phyloP scores from a whole-genome alignment of 2,329 filamentous ascomycete species.

The Fusarium citri region DNA sequence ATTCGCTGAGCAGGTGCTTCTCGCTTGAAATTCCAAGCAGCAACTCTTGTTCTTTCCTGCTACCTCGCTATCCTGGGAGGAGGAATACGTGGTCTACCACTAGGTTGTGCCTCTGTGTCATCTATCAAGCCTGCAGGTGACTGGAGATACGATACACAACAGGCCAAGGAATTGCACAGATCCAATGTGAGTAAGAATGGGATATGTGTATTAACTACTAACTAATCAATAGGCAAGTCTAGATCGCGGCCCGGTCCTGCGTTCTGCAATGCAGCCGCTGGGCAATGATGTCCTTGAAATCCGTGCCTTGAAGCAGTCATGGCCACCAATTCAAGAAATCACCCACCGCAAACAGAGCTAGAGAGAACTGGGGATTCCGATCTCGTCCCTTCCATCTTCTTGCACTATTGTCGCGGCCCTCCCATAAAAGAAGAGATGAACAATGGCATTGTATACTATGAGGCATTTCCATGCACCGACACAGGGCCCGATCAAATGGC shows the following conservation, averaged over 20 bases:
- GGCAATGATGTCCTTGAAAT: neutral
- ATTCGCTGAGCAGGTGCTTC: neutral
- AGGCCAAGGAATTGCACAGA: neutral
- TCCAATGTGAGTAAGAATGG: neutral
- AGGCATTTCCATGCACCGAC: constrained; percentile 41
- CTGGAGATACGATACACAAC: neutral
- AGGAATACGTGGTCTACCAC: neutral
- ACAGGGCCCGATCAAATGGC: constrained; percentile 38
- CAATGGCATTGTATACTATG: constrained; percentile 24
- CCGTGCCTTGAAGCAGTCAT: neutral
- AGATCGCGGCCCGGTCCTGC: constrained; percentile 1
- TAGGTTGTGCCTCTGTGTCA: neutral
- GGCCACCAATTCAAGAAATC: neutral
- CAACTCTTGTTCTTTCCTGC: neutral
- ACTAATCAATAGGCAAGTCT: neutral
- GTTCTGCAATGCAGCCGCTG: neutral
- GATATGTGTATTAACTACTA: neutral
- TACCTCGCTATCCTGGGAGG: neutral
- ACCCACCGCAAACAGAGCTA: constrained; percentile 6
- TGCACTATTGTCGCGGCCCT: constrained; percentile 11
- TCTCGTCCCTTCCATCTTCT: constrained; percentile 7
- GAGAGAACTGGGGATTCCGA: constrained; percentile 26
- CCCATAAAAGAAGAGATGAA: neutral
- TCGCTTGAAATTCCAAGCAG: neutral
- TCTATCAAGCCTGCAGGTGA: neutral